Evolutionary conservation across 208 protist genomes (phyloP).

Genomic region (Trypanosoma congolense): DNA sequence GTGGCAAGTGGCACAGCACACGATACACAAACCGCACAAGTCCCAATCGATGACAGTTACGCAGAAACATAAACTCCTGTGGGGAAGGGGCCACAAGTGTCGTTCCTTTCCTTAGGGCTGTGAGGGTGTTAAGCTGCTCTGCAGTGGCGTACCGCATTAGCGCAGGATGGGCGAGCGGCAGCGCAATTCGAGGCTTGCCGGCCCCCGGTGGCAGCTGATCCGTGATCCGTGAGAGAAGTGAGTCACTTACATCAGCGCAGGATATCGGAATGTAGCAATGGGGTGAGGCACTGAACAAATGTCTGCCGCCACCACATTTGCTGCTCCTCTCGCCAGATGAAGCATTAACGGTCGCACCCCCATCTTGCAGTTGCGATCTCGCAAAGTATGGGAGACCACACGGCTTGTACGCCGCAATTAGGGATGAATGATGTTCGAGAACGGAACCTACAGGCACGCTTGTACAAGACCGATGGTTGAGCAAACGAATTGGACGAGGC

Average conservation of each 20-base stretch:
- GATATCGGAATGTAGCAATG: constrained; percentile 1
- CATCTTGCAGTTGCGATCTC: constrained; percentile 34
- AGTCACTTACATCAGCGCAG: constrained; percentile 45
- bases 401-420: constrained; percentile 55
- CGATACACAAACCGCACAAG: constrained; percentile 56
- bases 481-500: constrained; percentile 40
- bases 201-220: constrained; percentile 38
- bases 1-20: constrained; percentile 61
- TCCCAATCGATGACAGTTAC: constrained; percentile 50
- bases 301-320: constrained; percentile 15
- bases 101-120: constrained; percentile 44
- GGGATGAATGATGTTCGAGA: background rate
- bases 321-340: constrained; percentile 24
- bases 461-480: constrained; percentile 33
- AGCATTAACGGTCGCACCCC: background rate
- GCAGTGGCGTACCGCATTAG: constrained; percentile 17
- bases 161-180: constrained; percentile 25
- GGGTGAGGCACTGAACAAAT: constrained; percentile 9
- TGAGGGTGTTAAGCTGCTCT: constrained; percentile 42
- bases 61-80: constrained; percentile 50
- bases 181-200: constrained; percentile 19
- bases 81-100: constrained; percentile 35
- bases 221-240: constrained; percentile 35
- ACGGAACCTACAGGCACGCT: background rate
- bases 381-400: constrained; percentile 57